Conservation (phyloP, 768 basidiomycete genomes). For the Sporobolomyces roseus region DNA sequence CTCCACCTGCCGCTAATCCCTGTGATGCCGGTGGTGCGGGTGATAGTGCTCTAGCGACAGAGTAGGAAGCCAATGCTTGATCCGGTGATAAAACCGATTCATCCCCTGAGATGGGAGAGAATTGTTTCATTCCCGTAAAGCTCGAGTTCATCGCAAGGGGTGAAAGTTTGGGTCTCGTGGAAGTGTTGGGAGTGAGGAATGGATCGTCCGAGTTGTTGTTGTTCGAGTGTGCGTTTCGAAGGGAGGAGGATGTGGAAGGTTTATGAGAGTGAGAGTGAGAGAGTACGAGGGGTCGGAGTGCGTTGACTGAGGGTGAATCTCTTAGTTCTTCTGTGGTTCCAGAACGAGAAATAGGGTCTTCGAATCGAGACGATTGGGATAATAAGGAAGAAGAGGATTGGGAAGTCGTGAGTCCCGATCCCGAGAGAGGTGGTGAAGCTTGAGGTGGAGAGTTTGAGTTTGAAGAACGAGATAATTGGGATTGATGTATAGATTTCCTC, state of each 20-base stretch:
- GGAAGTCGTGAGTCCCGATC: not conserved
- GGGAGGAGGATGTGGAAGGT: constrained; percentile 24
- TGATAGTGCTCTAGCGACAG: constrained; percentile 14
- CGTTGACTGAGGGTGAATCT: constrained; percentile 3
- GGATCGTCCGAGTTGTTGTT: not conserved
- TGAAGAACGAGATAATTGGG: constrained; percentile 4
- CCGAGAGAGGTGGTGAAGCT: not conserved
- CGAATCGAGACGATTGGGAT: constrained; percentile 6
- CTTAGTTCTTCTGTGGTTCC: constrained; percentile 25
- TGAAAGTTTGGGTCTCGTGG: not conserved
- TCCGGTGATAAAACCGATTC: constrained; percentile 26
- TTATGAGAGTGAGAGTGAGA: constrained; percentile 10
- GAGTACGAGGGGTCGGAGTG: not conserved
- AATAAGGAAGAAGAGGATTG: not conserved
- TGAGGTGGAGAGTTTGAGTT: not conserved
- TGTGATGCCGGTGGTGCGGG: not conserved
- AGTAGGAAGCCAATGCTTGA: constrained; percentile 36
- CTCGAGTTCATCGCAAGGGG: not conserved
- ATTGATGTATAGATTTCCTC: constrained; percentile 17
- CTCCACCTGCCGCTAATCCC: not conserved
- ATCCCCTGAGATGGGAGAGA: constrained; percentile 12
- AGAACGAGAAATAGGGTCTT: constrained; percentile 23
- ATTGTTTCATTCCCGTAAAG: not conserved
- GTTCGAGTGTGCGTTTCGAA: constrained; percentile 18
- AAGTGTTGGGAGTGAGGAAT: not conserved